These are phyloP conservation scores for Aeschynomene evenia DNA, from an alignment of 306 rosid genomes.

Conservation along the genomic window DNA sequence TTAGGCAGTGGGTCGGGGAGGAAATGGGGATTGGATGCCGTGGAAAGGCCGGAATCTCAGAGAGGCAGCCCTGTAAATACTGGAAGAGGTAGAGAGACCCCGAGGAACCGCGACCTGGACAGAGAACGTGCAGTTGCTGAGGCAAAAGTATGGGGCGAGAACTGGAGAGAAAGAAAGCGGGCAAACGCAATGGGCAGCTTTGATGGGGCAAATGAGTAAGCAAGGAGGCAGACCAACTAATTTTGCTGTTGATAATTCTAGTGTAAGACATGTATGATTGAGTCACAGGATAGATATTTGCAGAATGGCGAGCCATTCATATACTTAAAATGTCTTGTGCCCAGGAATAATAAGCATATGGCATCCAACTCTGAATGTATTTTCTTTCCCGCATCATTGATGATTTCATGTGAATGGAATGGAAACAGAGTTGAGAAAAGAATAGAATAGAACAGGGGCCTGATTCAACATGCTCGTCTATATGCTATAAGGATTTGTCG, in stretches of 20 bases:
- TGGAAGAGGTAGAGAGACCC: slow-evolving; percentile 76
- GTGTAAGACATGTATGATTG: slow-evolving; percentile 37
- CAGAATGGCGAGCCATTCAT: slow-evolving; percentile 14
- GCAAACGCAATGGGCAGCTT: slow-evolving; percentile 81
- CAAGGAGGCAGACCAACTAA: slow-evolving; percentile 15
- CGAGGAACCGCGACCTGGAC: slow-evolving; percentile 83
- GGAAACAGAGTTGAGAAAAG: slow-evolving; percentile 25
- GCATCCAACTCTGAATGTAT: slow-evolving; percentile 39
- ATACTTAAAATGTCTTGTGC: slow-evolving; percentile 41
- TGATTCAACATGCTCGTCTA: slow-evolving; percentile 41
- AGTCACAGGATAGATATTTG: slow-evolving; percentile 37
- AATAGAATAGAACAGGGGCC: not conserved
- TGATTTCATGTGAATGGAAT: slow-evolving; percentile 27
- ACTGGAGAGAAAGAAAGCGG: slow-evolving; percentile 89
- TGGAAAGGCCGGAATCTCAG: slow-evolving; percentile 68
- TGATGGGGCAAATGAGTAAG: slow-evolving; percentile 77
- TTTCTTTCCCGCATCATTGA: slow-evolving; percentile 34
- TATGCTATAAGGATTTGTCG: slow-evolving; percentile 4
- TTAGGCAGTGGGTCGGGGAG: slow-evolving; percentile 84
- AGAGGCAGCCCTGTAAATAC: slow-evolving; percentile 78
- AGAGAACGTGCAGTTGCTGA: slow-evolving; percentile 95
- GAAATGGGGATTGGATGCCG: slow-evolving; percentile 74
- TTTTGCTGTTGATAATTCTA: slow-evolving; percentile 28
- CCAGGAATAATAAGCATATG: slow-evolving; percentile 35
- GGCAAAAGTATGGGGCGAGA: slow-evolving; percentile 94